Conservation (phyloP, 2,329 filamentous ascomycete species). For the Domatiomyces globalis region DNA sequence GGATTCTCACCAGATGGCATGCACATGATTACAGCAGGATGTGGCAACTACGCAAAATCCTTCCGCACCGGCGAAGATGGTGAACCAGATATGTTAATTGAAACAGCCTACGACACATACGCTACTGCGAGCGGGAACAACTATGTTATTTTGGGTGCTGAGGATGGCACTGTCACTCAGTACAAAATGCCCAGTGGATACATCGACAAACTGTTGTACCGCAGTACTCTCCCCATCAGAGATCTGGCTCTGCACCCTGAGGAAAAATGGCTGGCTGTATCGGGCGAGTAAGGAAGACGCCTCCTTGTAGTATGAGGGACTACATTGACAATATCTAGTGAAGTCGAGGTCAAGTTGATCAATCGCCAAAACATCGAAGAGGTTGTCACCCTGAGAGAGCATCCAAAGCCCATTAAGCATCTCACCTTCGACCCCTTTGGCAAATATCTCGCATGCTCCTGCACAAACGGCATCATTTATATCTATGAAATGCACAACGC, state of each 20-base stretch:
- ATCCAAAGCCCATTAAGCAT: constrained; percentile 78
- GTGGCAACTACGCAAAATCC: constrained; percentile 84
- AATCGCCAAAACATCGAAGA: constrained; percentile 63
- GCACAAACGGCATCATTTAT: constrained; percentile 79
- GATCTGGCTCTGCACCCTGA: constrained; percentile 74
- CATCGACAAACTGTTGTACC: constrained; percentile 69
- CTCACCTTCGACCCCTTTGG: constrained; percentile 75
- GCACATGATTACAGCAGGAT: constrained; percentile 77
- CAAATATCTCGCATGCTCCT: constrained; percentile 62
- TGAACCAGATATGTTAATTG: constrained; percentile 83
- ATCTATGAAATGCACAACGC: constrained; percentile 42
- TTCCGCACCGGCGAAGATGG: constrained; percentile 86
- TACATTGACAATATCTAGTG: constrained; percentile 31
- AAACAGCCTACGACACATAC: constrained; percentile 74
- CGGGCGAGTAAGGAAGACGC: constrained; percentile 58
- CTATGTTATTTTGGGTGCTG: constrained; percentile 77
- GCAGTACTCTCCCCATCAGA: constrained; percentile 72
- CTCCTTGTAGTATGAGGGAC: neutral
- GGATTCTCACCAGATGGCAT: constrained; percentile 80
- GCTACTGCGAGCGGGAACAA: constrained; percentile 60
- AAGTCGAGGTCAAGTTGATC: constrained; percentile 80
- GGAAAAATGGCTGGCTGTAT: constrained; percentile 76
- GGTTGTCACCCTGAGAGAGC: constrained; percentile 67
- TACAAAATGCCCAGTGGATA: constrained; percentile 58
- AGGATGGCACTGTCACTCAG: constrained; percentile 90